Base-by-base conservation (phyloP, 1,284 basidiomycete genomes). In the Cerrena zonata region DNA sequence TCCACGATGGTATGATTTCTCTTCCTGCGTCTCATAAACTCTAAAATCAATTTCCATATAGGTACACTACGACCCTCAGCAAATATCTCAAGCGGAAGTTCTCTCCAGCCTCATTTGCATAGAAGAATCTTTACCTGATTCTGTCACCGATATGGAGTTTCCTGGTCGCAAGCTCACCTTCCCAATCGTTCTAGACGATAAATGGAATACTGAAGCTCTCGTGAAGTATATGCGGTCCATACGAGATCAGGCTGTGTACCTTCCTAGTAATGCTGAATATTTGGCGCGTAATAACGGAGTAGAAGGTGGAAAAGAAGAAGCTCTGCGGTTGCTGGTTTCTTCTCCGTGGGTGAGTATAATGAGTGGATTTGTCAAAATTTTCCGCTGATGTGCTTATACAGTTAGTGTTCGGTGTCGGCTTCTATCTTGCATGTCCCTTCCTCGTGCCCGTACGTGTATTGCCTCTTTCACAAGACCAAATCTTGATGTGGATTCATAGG, bases 221-320 rank as follows among this genome's bases (percentile, higher is more conserved):
- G 61, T 74, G 30, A 69, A 73, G 47, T 86, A 86, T 61, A 80
- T 80, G 75, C 67, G 65, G 3, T 76, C 76, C 0, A 75, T 70
- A 0, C 68, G 84, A 12, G 69, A 75, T 47, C 76, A 75, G 47
- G 84, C 85, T 0, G 78, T 79, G 1, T 88, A 88, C 60, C 66
- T 89, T 0, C 85, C 84, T 0, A 81, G 78, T 61, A 88, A 88
- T 57, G 65, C 83, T 39, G 77, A 82, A 40, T 87, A 87, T 56
- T 71, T 87, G 1, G 82, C 83, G 0, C 69, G 66, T 41, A 83
- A 83, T 38, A 87, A 86, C 55, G 84, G 83, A 0, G 63, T 85
- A 10, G 60, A 67, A 5, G 73, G 72, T 18, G 71, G 72, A 13
- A 51, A 63, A 2, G 58, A 64, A 21, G 77, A 78, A 42, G 78